Evolutionary conservation across 2,329 filamentous ascomycete species (phyloP), one percentile per base, ranked within the genome.

Genomic region (Diaporthe destruens): DNA sequence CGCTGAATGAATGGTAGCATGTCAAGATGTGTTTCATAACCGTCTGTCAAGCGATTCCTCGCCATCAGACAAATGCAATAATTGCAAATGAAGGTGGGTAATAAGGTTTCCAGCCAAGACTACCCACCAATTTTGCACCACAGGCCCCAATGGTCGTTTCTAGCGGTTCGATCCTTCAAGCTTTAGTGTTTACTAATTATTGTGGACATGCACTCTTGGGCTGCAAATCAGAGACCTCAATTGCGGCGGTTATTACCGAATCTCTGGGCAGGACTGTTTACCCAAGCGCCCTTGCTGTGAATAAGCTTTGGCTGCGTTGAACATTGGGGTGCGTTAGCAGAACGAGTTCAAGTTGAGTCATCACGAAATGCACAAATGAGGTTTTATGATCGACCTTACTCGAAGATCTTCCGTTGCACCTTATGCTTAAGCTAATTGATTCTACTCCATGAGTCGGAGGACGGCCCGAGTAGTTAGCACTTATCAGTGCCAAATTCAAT

Each of bases 21-120:
- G 44, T 65, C 61, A 65, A 49, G 61, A 51, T 51, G 23, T 51
- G 61, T 65, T 65, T 65, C 61, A 65, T 51, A 25, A 36, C 14
- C 5, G 61, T 23, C 25, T 65, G 29, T 51, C 44, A 65, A 29
- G 61, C 29, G 32, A 65, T 12, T 23, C 20, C 61, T 65, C 44
- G 44, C 44, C 36, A 39, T 39, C 20, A 12, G 42, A 11, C 59
- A 51, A 6, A 51, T 61, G 23, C 44, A 65, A 44, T 14, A 49
- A 51, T 32, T 65, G 32, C 29, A 51, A 65, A 65, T 65, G 44
- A 51, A 25, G 61, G 61, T 66, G 61, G 61, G 61, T 66, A 66
- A 36, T 51, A 66, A 53, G 47, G 47, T 66, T 66, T 53, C 6
- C 29, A 34, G 61, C 61, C 61, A 66, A 66, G 61, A 36, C 61